Conservation (phyloP, 768 basidiomycete genomes). For the Hirschioporus abietinus region DNA sequence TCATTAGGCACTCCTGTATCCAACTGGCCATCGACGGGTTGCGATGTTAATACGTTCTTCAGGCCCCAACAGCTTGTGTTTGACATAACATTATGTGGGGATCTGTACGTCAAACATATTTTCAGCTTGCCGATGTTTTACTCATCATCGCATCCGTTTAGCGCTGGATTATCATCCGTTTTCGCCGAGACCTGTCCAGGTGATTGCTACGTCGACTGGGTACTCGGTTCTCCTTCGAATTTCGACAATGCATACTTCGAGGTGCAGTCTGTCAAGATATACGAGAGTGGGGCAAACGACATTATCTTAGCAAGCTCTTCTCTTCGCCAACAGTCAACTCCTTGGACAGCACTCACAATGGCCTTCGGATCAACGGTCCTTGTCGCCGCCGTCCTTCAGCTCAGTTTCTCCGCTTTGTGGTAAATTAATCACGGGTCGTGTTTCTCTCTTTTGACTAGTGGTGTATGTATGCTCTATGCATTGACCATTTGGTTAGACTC, state of each 20-base stretch:
- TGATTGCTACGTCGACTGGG: slow-evolving; percentile 66
- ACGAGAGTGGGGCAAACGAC: slow-evolving; percentile 8
- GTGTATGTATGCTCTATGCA: not conserved
- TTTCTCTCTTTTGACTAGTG: not conserved
- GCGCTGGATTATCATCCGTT: slow-evolving; percentile 46
- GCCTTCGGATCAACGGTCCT: not conserved
- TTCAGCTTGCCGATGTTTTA: slow-evolving; percentile 7
- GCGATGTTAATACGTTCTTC: slow-evolving; percentile 50
- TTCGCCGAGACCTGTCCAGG: slow-evolving; percentile 61
- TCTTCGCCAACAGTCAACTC: not conserved
- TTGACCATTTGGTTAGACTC: not conserved
- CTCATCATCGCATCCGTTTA: slow-evolving; percentile 21
- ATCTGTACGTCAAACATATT: slow-evolving; percentile 27
- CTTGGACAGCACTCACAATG: not conserved
- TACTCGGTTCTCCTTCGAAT: slow-evolving; percentile 53
- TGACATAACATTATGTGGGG: slow-evolving; percentile 69
- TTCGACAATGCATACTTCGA: slow-evolving; percentile 73
- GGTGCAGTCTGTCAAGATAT: slow-evolving; percentile 54
- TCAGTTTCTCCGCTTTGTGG: not conserved
- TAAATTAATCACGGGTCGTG: not conserved
- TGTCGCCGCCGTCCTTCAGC: not conserved
- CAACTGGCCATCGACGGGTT: slow-evolving; percentile 58
- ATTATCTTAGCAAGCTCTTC: not conserved
- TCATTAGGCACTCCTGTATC: slow-evolving; percentile 62
- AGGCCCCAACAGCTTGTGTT: slow-evolving; percentile 62